Conservation (phyloP, 495 filamentous ascomycete species). For the Daldinia concentrica region DNA sequence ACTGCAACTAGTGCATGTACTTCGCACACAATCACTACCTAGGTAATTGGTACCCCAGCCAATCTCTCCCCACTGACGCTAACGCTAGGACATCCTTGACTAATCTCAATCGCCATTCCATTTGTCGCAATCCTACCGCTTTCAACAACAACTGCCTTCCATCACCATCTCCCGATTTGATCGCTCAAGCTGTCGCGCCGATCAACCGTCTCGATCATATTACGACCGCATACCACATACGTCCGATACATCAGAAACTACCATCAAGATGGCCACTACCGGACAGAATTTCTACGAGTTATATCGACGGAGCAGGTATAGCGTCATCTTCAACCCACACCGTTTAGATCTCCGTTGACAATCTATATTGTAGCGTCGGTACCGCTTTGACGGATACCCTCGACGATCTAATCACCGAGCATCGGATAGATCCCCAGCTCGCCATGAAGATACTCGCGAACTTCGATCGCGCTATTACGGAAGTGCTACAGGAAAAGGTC, state of each 20-base stretch:
- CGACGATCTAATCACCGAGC: conserved; percentile 91
- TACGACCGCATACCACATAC: not conserved
- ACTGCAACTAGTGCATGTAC: no score
- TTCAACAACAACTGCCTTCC: conserved; percentile 27
- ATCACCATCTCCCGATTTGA: not conserved
- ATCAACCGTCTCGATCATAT: not conserved
- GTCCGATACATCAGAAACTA: not conserved
- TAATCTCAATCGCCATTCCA: not conserved
- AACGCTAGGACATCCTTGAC: not conserved
- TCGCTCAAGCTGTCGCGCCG: not conserved
- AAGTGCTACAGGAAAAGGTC: conserved; percentile 88
- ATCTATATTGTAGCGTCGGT: conserved; percentile 72
- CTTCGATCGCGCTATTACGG: conserved; percentile 89
- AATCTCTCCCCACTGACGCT: not conserved
- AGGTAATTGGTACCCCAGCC: not conserved
- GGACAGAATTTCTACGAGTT: conserved; percentile 84
- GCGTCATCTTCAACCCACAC: conserved; percentile 33
- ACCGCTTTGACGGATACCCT: conserved; percentile 93
- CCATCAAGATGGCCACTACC: conserved; percentile 43
- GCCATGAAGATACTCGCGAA: conserved; percentile 96
- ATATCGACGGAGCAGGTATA: conserved; percentile 95
- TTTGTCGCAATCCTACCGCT: conserved; percentile 3
- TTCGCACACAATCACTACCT: no score
- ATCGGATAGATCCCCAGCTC: conserved; percentile 94
- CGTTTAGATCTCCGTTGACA: conserved; percentile 33